phyloP scores from a whole-genome alignment of 2,329 filamentous ascomycete genomes.

The Didymella pinodella region DNA sequence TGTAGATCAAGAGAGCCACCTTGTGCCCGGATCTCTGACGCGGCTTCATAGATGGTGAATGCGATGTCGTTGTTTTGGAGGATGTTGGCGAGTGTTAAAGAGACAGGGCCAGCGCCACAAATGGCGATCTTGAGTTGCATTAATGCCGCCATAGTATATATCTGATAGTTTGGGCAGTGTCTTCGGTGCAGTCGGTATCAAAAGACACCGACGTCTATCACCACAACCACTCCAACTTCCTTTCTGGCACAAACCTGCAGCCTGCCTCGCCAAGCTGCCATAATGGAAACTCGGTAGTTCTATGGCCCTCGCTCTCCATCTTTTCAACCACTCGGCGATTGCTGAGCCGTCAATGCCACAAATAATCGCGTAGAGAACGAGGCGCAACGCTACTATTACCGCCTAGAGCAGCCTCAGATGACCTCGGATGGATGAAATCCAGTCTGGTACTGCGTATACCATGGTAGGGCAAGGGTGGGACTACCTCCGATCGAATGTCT shows the following conservation, averaged over 20 bases:
- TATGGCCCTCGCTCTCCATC: background rate
- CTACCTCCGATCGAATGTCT: background rate
- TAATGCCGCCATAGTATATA: background rate
- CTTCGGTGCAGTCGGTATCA: background rate
- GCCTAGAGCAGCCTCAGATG: background rate
- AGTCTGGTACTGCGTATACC: background rate
- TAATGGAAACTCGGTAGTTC: background rate
- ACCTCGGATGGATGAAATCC: background rate
- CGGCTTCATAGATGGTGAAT: slow-evolving; percentile 58
- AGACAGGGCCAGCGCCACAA: slow-evolving; percentile 52
- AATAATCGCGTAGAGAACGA: background rate
- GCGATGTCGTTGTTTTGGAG: slow-evolving; percentile 58
- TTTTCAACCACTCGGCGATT: background rate
- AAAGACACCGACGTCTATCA: background rate
- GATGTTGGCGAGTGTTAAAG: slow-evolving; percentile 62
- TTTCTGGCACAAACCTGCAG: background rate
- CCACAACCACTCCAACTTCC: background rate
- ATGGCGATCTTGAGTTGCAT: slow-evolving; percentile 44
- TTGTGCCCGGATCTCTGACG: slow-evolving; percentile 45
- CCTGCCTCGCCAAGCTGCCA: background rate
- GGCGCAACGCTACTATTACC: background rate
- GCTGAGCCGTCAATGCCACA: background rate
- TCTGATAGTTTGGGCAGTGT: background rate
- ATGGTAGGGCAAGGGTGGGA: background rate
- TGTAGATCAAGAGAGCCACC: slow-evolving; percentile 61